Evolutionary conservation across 768 basidiomycete species (phyloP).

Genomic region (Sarcomyxa edulis): DNA sequence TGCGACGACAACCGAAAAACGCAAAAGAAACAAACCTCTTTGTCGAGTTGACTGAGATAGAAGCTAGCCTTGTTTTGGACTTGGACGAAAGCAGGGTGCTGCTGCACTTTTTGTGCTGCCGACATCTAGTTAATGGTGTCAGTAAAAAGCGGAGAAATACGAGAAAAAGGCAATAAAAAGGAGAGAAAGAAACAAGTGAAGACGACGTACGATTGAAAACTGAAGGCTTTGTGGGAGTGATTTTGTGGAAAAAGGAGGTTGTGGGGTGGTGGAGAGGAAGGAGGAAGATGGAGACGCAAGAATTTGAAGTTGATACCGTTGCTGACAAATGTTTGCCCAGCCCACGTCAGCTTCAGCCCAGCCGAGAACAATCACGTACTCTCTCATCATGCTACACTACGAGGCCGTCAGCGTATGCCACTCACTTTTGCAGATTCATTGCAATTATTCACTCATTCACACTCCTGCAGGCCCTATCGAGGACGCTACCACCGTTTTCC

Average conservation of each 20-base stretch:
- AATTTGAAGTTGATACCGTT: constrained; percentile 36
- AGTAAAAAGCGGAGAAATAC: not conserved
- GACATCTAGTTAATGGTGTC: no score
- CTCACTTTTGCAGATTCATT: constrained; percentile 6
- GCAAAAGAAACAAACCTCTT: constrained; percentile 63
- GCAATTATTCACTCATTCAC: not conserved
- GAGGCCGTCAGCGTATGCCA: constrained; percentile 42
- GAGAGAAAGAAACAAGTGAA: not conserved
- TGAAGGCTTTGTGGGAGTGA: constrained; percentile 5
- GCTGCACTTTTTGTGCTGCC: constrained; percentile 75
- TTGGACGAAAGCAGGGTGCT: constrained; percentile 83
- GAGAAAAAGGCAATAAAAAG: not conserved
- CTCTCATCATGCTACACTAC: constrained; percentile 50
- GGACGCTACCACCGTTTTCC: constrained; percentile 60
- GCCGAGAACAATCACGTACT: constrained; percentile 8
- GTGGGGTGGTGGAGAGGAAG: constrained; percentile 4
- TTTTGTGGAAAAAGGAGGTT: constrained; percentile 1
- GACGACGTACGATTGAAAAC: constrained; percentile 1
- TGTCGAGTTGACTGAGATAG: constrained; percentile 89
- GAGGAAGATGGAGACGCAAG: constrained; percentile 16
- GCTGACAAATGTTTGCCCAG: constrained; percentile 63
- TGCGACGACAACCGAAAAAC: constrained; percentile 2
- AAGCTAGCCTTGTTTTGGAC: constrained; percentile 77
- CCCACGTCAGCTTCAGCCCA: constrained; percentile 14
- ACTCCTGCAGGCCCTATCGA: constrained; percentile 50